phyloP scores from a whole-genome alignment of 345 rosid species.

The Gossypium raimondii region DNA sequence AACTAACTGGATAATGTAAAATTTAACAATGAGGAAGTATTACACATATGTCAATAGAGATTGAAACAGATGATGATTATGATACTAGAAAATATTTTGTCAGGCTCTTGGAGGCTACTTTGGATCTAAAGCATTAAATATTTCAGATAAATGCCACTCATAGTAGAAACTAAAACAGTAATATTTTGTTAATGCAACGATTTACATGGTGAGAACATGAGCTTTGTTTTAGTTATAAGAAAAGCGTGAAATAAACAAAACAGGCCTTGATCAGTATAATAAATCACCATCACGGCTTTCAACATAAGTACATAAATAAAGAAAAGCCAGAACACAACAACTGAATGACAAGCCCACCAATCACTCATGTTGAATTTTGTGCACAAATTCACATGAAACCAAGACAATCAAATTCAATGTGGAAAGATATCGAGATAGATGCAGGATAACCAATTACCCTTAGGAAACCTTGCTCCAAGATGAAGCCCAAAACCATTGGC shows the following conservation, averaged over 20 bases:
- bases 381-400: neutral
- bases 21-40: neutral
- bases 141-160: neutral
- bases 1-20: neutral
- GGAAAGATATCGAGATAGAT: neutral
- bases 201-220: too few species aligned
- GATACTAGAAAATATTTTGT: neutral
- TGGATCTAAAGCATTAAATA: neutral
- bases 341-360: neutral
- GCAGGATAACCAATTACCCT: slow-evolving; percentile 33
- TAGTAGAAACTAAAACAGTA: neutral
- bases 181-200: too few species aligned
- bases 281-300: neutral
- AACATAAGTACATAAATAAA: neutral
- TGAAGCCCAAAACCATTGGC: slow-evolving; percentile 86
- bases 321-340: neutral
- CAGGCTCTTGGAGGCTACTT: neutral
- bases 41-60: neutral
- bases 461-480: slow-evolving; percentile 65
- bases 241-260: neutral
- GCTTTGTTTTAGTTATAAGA: neutral
- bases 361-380: neutral
- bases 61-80: neutral
- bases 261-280: neutral
- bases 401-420: neutral